Base-by-base conservation (phyloP, 768 basidiomycete species). In the Amanita jacksonii region DNA sequence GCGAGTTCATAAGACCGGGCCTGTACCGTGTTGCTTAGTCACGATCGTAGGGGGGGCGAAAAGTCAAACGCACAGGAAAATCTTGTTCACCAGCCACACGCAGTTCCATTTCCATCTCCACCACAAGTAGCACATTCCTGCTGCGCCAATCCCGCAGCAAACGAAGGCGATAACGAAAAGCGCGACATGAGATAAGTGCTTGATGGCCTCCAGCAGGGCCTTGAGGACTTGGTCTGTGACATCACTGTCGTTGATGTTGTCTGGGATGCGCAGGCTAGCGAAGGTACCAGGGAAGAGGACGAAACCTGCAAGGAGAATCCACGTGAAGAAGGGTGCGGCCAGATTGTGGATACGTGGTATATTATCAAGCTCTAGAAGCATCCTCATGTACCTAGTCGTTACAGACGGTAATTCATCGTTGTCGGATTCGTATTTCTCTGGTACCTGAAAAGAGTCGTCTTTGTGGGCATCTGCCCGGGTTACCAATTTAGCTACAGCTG, bases 231-330 rank as follows among this genome's bases (percentile, higher is more conserved):
- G 54, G 16, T 55, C 5, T 61, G 54, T 24, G 53, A 51, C 31
- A 75, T 48, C 38, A 71, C 53, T 10, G 53, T 38, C 18, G 57
- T 49, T 8, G 60, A 62, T 30, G 42, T n/a, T n/a, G n/a, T 56
- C 47, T 52, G 57, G 33, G 31, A 53, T 62, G 45, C 64, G 61
- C 59, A 70, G 62, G 42, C 69, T 76, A 7, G 69, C 64, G 56
- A 80, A 80, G 5, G 78, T 79, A 39, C 76, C 73, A 2, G 78
- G 78, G 49, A 80, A 77, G 22, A 80, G 62, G 13, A 80, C 60
- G 53, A 80, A 80, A 6, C 77, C 77, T 8, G 77, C 77, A 18
- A 80, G 61, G 41, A 79, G 52, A 44, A 80, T 68, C 78, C 78
- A 80, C 5, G 73, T 78, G 51, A 75, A 79, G 59, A 80, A 78